Evolutionary conservation across 2,329 filamentous ascomycete genomes (phyloP).

Genomic region (Trichoderma breve): DNA sequence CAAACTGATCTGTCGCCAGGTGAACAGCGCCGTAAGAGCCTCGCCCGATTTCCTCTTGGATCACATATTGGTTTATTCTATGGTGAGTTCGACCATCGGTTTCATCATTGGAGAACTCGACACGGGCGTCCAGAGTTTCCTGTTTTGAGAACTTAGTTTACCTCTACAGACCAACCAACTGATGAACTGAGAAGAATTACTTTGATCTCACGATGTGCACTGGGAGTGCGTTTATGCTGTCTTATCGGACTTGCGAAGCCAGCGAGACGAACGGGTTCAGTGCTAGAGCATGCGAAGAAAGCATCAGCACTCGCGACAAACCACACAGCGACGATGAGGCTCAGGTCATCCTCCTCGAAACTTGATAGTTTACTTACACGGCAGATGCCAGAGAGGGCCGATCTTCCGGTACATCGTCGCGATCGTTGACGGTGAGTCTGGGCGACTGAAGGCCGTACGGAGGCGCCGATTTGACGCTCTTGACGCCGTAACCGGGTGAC

Average conservation of each 20-base stretch:
- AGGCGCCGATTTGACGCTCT: constrained; percentile 2
- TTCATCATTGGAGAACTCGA: constrained; percentile 82
- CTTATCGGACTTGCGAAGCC: constrained; percentile 54
- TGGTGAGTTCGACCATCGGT: constrained; percentile 78
- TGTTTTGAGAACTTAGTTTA: constrained; percentile 35
- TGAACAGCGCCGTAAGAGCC: constrained; percentile 95
- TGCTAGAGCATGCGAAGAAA: constrained; percentile 32
- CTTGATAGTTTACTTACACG: constrained; percentile 38
- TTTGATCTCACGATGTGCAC: constrained; percentile 58
- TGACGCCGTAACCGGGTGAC: constrained; percentile 2
- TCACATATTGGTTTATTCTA: constrained; percentile 90
- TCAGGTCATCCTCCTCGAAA: too few species aligned
- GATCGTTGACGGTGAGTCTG: constrained; percentile 31
- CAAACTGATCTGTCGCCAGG: constrained; percentile 84
- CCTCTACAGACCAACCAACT: background rate
- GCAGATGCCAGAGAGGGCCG: constrained; percentile 13
- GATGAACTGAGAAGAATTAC: constrained; percentile 31
- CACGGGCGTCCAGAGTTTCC: constrained; percentile 90
- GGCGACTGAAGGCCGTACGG: constrained; percentile 28
- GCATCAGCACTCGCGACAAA: background rate
- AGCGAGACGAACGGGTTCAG: constrained; percentile 40
- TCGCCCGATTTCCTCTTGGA: constrained; percentile 92
- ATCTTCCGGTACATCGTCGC: constrained; percentile 25
- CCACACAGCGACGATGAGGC: too few species aligned
- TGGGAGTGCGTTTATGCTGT: constrained; percentile 58